Base-by-base conservation (phyloP, 2,329 filamentous ascomycete genomes). In the Phaeosphaeria sp. region DNA sequence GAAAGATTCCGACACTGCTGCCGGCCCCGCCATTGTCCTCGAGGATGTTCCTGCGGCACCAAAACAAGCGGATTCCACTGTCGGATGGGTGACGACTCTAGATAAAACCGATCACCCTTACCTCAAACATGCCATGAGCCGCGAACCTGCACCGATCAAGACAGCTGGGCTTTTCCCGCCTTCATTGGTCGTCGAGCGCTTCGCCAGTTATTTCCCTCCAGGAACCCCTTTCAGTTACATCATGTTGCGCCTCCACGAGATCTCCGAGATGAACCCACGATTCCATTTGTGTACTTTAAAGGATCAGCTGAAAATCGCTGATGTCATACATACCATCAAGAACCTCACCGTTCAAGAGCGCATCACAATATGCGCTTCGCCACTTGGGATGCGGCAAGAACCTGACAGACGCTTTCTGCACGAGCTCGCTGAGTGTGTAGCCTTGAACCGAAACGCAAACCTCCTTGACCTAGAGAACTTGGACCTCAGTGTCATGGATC, bases 191-290 rank as follows among this genome's bases (percentile, higher is more conserved):
- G 81, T 97, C 33, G 87, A 95, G 71, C 85, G 86, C 7, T 95
- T 98, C 72, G 85, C 91, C 1, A 84, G 86, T 2, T 95, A 94
- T 72, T 97, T 97, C 68, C 92, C 93, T 0, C 85, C 87, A 0
- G 84, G 86, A 6, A 93, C 91, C 0, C 92, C 93, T 0, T 90
- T 98, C 65, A 90, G 88, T 62, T 97, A 93, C 71, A 88, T 98
- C 57, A 78, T 98, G 55, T 82, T 89, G 60, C 90, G 91, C 2
- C 81, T 98, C 49, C 83, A 90, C 60, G 89, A 92, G 55, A 83
- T 94, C 8, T 85, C 87, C 2, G 80, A 83, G 25, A 79, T 91
- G 9, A 86, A 89, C 52, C 77, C 83, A 0, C 83, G 85, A 1
- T 98, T 92, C 76, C 87, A 89, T 63, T 79, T 98, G 49, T 92